phyloP scores from a whole-genome alignment of 2,329 filamentous ascomycete genomes.

The Chaetomiaceae sp. region DNA sequence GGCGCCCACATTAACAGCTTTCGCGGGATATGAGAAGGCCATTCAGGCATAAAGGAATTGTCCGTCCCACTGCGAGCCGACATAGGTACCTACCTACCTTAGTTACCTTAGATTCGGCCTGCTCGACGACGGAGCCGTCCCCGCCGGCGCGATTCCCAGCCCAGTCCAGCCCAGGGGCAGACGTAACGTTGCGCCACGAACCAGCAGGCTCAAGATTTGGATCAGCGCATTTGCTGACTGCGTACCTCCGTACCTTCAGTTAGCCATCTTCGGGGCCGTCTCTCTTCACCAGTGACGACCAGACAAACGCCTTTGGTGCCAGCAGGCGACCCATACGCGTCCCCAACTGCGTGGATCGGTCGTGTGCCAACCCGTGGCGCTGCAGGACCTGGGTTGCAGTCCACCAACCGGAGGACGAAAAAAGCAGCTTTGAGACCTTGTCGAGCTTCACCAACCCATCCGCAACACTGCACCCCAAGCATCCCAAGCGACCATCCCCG shows the following conservation, averaged over 20 bases:
- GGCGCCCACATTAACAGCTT: no score
- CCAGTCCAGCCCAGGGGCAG: not conserved
- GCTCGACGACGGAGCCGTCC: not conserved
- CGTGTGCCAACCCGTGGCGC: not conserved
- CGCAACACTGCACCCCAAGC: no score
- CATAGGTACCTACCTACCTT: no score
- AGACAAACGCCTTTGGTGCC: no score
- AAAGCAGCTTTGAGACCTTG: no score
- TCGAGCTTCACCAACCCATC: no score
- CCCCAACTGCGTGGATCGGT: constrained; percentile 8
- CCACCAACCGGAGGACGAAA: not conserved
- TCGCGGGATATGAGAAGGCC: no score
- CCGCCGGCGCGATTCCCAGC: not conserved
- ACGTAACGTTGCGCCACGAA: constrained; percentile 11
- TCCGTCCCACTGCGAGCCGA: no score
- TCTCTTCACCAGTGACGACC: no score
- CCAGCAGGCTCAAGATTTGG: constrained; percentile 5
- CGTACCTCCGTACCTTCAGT: not conserved
- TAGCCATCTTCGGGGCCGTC: no score
- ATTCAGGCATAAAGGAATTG: no score
- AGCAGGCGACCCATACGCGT: constrained; percentile 4
- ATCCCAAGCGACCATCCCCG: not conserved
- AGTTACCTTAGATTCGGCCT: no score
- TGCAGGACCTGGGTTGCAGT: constrained; percentile 1
- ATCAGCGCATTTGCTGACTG: constrained; percentile 3